Evolutionary conservation across 768 basidiomycete genomes (phyloP), one percentile per base, ranked within the genome.

Genomic region (Pleurotus tuber-regium): DNA sequence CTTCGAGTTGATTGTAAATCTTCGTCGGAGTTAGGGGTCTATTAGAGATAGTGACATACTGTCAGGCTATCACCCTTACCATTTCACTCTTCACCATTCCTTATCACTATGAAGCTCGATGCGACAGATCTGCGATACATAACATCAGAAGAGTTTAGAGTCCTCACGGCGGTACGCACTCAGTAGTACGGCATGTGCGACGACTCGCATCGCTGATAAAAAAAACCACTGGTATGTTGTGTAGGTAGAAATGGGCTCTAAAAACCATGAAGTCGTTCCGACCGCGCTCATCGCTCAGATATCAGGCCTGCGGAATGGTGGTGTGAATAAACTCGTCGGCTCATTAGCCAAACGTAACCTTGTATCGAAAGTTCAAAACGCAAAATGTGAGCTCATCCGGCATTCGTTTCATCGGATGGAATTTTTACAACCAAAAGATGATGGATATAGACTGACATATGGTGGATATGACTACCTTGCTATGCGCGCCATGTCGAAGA

Each of bases 381-480:
- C 90, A 4, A 94, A 92, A 77, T 98, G 96, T 98, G 55, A 62
- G 68, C 41, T 23, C 30, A 23, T 23, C 35, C 31, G 49, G 2
- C n/a, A n/a, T n/a, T 54, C 23, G 19, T 38, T 29, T 31, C 23
- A 23, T 16, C 33, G 38, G 38, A 51, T 54, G 31, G 54, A 54
- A 24, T 43, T 39, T 19, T 33, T 38, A 47, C 24, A 26, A 50
- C 36, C n/a, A 48, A 23, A 40, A n/a, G 96, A 99, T 67, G 97
- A 99, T 60, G 97, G 97, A 12, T 98, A 96, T 67, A 82, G 97
- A 36, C 66, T 99, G 57, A 98, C 97, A 3, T 99, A 99, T 63
- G 97, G 97, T 29, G 97, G 97, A n/a, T 94, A 97, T 57, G 97
- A 99, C 61, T 98, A 85, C 65, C 78, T 99, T 21, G 92, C 97